Conservation (phyloP, 1,139 yeast species). For the Hyphopichia fennica region DNA sequence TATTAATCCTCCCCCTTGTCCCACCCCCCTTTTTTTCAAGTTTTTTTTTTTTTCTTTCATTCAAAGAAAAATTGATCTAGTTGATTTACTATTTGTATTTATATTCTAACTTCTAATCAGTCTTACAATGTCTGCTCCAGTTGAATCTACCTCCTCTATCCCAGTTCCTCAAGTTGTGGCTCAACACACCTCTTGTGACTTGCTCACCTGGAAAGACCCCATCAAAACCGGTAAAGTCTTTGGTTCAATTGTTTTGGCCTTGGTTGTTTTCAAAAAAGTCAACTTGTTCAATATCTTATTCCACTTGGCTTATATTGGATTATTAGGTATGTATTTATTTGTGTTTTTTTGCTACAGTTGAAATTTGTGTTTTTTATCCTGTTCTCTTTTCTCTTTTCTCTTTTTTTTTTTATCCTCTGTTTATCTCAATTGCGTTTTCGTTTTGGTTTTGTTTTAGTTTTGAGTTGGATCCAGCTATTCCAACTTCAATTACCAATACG, state of each 20-base stretch:
- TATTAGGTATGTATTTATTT: slow-evolving; percentile 40
- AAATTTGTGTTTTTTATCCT: not conserved
- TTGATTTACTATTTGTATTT: no score
- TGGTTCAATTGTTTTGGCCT: slow-evolving; percentile 58
- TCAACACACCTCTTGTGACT: slow-evolving; percentile 15
- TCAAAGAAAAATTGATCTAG: no score
- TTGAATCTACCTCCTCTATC: not conserved
- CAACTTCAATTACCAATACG: no score
- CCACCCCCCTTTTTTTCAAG: no score
- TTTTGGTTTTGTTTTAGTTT: not conserved
- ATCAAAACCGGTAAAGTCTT: slow-evolving; percentile 73
- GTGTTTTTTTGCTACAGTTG: not conserved
- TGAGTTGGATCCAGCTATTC: no score
- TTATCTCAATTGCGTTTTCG: not conserved
- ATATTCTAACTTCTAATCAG: no score
- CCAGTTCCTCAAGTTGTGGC: slow-evolving; percentile 1
- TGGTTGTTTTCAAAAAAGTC: slow-evolving; percentile 67
- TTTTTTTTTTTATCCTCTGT: not conserved
- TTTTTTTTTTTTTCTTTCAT: no score
- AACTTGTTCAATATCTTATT: slow-evolving; percentile 69
- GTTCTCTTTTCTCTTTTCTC: no score
- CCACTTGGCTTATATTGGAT: slow-evolving; percentile 49
- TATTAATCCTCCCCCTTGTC: not conserved
- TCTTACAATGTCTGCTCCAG: slow-evolving; percentile 1
- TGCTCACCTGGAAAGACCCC: slow-evolving; percentile 86